Conservation (phyloP, 2,329 filamentous ascomycete genomes). For the Aspergillus aculeatus region DNA sequence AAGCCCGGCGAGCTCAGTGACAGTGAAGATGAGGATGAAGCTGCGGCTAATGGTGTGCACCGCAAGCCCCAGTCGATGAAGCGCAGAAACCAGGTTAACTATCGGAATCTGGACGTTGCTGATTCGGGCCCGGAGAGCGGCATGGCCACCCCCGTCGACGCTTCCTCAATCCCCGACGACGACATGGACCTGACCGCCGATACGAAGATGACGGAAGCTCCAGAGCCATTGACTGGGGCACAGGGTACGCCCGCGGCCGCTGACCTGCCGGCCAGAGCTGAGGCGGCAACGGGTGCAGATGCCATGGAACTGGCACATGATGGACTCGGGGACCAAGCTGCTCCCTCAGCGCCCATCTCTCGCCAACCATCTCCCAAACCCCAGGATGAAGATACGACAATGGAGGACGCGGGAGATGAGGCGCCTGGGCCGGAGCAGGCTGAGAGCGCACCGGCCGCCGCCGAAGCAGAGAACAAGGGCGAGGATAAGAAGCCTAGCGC, state of each 20-base stretch:
- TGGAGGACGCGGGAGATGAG: conserved; percentile 39
- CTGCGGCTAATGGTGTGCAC: conserved; percentile 66
- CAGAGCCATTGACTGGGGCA: conserved; percentile 36
- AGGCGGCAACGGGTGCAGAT: conserved; percentile 34
- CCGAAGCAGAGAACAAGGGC: conserved; percentile 17
- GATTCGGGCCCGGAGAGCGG: conserved; percentile 56
- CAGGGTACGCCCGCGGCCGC: conserved; percentile 32
- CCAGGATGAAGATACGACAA: conserved; percentile 38
- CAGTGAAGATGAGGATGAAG: conserved; percentile 83
- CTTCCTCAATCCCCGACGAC: conserved; percentile 45
- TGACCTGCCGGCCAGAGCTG: conserved; percentile 30
- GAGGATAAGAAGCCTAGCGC: conserved; percentile 29
- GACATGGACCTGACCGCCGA: conserved; percentile 41
- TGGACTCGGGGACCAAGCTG: conserved; percentile 27
- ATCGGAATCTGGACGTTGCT: conserved; percentile 56
- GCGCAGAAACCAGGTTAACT: conserved; percentile 61
- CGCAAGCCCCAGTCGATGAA: conserved; percentile 50
- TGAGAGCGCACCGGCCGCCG: conserved; percentile 11
- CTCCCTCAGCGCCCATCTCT: conserved; percentile 29
- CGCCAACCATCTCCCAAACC: conserved; percentile 29
- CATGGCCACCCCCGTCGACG: conserved; percentile 46
- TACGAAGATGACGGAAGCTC: conserved; percentile 43
- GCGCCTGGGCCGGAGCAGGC: conserved; percentile 20
- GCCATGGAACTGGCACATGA: conserved; percentile 32
- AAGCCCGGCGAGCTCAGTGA: conserved; percentile 81